These are phyloP conservation scores for Pestalotiopsis fici DNA, from an alignment of 2,329 filamentous ascomycete species.

Conservation along the genomic window DNA sequence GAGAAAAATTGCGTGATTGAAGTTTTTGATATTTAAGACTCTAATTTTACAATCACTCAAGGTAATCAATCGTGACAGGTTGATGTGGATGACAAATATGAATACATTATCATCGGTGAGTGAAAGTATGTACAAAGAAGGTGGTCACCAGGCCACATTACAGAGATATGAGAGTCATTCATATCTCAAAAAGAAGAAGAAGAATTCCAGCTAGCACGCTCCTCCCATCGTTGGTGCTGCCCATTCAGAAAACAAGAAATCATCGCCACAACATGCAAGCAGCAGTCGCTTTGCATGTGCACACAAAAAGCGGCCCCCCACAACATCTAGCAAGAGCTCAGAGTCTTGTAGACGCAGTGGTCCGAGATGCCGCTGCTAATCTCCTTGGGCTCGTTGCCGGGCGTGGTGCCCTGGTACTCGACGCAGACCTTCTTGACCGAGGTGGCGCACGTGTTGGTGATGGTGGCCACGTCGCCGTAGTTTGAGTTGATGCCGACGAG, in stretches of 20 bases:
- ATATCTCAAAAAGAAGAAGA: background rate
- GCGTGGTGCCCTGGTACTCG: constrained; percentile 20
- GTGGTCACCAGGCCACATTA: background rate
- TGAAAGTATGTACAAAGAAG: background rate
- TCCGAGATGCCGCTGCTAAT: constrained; percentile 15
- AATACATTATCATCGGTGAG: background rate
- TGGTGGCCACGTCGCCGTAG: constrained; percentile 34
- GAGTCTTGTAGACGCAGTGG: constrained; percentile 18
- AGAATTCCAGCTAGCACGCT: background rate
- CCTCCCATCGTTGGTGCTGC: background rate
- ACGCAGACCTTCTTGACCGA: constrained; percentile 20
- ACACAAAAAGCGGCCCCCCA: too few species aligned
- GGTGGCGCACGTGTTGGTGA: constrained; percentile 18
- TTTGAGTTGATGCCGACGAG: constrained; percentile 38
- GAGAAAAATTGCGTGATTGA: too few species aligned
- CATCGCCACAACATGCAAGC: background rate
- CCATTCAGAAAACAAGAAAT: background rate
- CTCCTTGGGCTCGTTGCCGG: constrained; percentile 23
- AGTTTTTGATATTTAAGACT: too few species aligned
- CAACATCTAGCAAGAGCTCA: constrained; percentile 6
- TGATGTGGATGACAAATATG: background rate
- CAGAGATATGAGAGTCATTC: background rate
- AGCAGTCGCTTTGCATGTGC: too few species aligned
- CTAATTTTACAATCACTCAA: background rate
- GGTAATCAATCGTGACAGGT: background rate